These are phyloP conservation scores for Phaffia rhodozyma DNA, from an alignment of 1,284 basidiomycete species.

Conservation along the genomic window DNA sequence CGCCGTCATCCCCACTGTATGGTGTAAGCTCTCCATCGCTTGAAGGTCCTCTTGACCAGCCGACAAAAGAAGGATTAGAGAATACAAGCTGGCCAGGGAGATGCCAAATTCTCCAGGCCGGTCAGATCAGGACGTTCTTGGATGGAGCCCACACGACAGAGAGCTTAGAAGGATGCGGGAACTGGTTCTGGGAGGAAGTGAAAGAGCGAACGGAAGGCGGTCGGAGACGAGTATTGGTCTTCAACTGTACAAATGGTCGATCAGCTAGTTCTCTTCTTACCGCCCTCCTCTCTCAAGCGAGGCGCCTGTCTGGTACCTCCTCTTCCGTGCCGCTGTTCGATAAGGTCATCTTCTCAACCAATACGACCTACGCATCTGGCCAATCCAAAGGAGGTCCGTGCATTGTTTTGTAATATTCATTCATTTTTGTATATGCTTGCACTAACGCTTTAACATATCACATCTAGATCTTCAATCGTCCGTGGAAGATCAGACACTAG, in stretches of 20 bases:
- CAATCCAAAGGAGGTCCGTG: conserved; percentile 72
- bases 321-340: conserved; percentile 44
- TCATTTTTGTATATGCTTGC: conserved; percentile 16
- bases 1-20: conserved; percentile 24
- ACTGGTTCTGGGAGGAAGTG: conserved; percentile 53
- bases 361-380: conserved; percentile 84
- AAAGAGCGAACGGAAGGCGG: conserved; percentile 4
- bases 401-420: not conserved
- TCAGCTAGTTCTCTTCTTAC: conserved; percentile 62
- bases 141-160: conserved; percentile 95
- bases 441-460: not conserved
- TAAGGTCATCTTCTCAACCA: conserved; percentile 85
- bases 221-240: conserved; percentile 50
- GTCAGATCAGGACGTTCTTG: conserved; percentile 58
- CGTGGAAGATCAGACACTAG: conserved; percentile 45
- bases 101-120: conserved; percentile 68
- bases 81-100: conserved; percentile 87
- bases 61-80: conserved; percentile 53
- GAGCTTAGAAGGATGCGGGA: conserved; percentile 70
- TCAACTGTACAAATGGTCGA: conserved; percentile 91
- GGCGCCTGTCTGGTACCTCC: not conserved
- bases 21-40: conserved; percentile 21
- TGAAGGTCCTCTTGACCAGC: conserved; percentile 36
- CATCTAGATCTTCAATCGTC: conserved; percentile 57
- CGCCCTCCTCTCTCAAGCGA: conserved; percentile 36